Conservation (phyloP, 108 stramenopile genomes). For the Thalassiosira profunda region DNA sequence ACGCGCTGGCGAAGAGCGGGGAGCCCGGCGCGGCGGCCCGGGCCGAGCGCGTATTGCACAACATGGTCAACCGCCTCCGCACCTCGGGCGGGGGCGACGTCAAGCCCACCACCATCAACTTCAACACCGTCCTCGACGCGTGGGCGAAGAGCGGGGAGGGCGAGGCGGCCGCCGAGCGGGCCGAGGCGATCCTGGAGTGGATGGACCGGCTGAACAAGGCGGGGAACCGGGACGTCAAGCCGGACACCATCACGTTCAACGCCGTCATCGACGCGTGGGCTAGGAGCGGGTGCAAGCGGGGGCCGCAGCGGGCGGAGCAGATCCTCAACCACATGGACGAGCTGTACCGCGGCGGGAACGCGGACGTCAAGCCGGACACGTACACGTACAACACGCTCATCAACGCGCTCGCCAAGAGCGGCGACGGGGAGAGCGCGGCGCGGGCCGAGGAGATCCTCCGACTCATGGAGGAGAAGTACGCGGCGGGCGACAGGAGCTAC, state of each 20-base stretch:
- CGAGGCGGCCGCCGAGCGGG: constrained; percentile 78
- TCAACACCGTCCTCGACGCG: constrained; percentile 84
- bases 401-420: constrained; percentile 55
- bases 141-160: constrained; percentile 89
- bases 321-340: constrained; percentile 92
- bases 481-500: constrained; percentile 49
- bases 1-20: constrained; percentile 76
- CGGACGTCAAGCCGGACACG: constrained; percentile 85
- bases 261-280: constrained; percentile 90
- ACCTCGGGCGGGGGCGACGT: constrained; percentile 71
- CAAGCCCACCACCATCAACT: constrained; percentile 89
- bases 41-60: constrained; percentile 60
- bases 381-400: constrained; percentile 87
- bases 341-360: constrained; percentile 79
- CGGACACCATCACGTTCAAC: constrained; percentile 87
- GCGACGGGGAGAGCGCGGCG: constrained; percentile 55
- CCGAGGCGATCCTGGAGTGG: constrained; percentile 90
- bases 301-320: constrained; percentile 84
- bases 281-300: constrained; percentile 76
- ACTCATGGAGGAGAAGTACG: constrained; percentile 53
- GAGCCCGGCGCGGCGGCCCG: constrained; percentile 59
- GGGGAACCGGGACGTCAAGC: constrained; percentile 60
- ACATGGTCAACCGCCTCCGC: constrained; percentile 67
- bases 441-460: constrained; percentile 61
- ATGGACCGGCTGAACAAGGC: constrained; percentile 83